Base-by-base conservation (phyloP, 2,329 filamentous ascomycete species). In the Botrytis fragariae region DNA sequence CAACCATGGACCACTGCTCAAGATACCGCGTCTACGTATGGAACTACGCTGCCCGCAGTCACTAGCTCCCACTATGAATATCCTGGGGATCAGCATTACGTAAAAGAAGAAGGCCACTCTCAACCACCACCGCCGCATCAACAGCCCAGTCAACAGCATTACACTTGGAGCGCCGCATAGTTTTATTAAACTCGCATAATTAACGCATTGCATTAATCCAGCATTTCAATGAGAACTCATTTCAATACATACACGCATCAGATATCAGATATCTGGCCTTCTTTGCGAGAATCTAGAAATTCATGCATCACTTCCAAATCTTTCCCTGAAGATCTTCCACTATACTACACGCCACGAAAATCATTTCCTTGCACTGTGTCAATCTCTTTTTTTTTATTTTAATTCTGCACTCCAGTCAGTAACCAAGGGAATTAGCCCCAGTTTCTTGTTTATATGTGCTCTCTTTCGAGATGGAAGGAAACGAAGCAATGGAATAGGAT, bases 81-180 rank as follows among this genome's bases (percentile, higher is more conserved):
- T 68, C 65, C 76, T 0, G 73, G 59, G 35, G 75, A 78, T 54
- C 74, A 75, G n/a, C 74, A 75, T 54, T 79, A 78, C 48, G 70
- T 69, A 35, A 80, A 80, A 68, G 75, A 77, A 29, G 78, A 78
- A 61, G 73, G 60, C 10, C 51, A 48, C 29, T 59, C 67, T 39
- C 71, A 74, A 42, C 75, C 73, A 39, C 74, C 71, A 22, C 63
- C 62, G 37, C 67, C 74, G 62, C 60, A 69, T 51, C 63, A 51
- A 69, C 65, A 69, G 37, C 54, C 63, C 35, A 64, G 69, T 32
- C 77, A 78, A 39, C 74, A 75, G 44, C 77, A 78, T 69, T 81
- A 81, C 71, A 78, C 77, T 8, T 81, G 79, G 78, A 78, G 75
- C 72, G 72, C 76, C 39, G 63, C 74, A 63, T 79, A 70, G 25